Evolutionary conservation across 1,284 basidiomycete genomes (phyloP).

Genomic region (Volvariella surrecta): DNA sequence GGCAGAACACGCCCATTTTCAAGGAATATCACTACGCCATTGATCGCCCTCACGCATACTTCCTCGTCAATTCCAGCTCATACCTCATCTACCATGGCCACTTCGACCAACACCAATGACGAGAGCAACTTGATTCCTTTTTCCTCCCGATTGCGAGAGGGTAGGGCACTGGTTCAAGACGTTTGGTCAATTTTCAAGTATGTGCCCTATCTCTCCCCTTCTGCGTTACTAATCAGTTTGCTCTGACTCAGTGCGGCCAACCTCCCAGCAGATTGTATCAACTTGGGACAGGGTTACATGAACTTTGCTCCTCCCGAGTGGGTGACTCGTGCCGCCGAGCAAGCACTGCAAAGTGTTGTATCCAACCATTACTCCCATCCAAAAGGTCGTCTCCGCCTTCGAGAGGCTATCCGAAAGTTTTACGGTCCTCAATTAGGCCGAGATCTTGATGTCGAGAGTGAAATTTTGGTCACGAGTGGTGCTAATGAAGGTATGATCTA

Average conservation of each 20-base stretch:
- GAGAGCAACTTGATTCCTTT: conserved; percentile 48
- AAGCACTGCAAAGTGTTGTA: conserved; percentile 60
- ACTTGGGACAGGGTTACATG: conserved; percentile 94
- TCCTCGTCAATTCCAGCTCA: conserved; percentile 7
- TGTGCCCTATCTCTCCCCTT: conserved; percentile 20
- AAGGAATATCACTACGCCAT: background rate
- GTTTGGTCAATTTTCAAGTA: conserved; percentile 94
- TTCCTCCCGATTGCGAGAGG: conserved; percentile 62
- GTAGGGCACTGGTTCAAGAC: conserved; percentile 72
- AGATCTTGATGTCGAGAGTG: conserved; percentile 75
- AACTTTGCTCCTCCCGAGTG: conserved; percentile 83
- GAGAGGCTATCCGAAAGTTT: conserved; percentile 77
- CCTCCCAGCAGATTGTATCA: conserved; percentile 81
- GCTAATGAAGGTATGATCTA: conserved; percentile 78
- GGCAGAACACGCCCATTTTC: background rate
- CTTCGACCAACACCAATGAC: conserved; percentile 19
- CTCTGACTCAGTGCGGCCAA: conserved; percentile 61
- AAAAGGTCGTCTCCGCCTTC: conserved; percentile 76
- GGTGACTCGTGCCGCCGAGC: conserved; percentile 70
- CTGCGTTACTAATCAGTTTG: conserved; percentile 10
- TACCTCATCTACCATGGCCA: conserved; percentile 13
- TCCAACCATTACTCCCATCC: conserved; percentile 90
- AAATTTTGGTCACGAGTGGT: conserved; percentile 92
- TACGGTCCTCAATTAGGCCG: conserved; percentile 70
- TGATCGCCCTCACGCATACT: conserved; percentile 6